Evolutionary conservation across 2,329 filamentous ascomycete genomes (phyloP).

Genomic region (Trichoderma citrinoviride): DNA sequence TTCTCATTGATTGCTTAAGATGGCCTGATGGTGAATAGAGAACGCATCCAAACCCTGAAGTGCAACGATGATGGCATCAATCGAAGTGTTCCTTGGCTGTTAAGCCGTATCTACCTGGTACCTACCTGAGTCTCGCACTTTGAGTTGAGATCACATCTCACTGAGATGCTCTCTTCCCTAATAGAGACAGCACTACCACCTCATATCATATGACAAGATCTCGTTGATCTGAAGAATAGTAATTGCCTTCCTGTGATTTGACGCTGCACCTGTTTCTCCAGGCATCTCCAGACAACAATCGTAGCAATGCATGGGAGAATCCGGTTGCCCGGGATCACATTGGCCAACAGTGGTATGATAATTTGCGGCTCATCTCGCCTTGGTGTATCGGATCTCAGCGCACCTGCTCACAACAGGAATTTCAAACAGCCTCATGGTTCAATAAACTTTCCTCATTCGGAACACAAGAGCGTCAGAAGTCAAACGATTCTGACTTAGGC

Average conservation of each 20-base stretch:
- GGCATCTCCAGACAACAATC: background rate
- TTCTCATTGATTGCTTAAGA: background rate
- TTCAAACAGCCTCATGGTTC: background rate
- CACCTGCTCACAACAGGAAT: slow-evolving; percentile 11
- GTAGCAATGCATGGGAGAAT: background rate
- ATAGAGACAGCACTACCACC: background rate
- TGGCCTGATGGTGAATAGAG: background rate
- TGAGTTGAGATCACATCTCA: too few species aligned
- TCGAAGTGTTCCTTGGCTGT: background rate
- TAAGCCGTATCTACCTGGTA: too few species aligned
- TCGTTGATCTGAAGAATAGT: background rate
- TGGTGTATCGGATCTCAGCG: background rate
- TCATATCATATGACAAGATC: background rate
- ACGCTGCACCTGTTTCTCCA: background rate
- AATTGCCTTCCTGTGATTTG: background rate
- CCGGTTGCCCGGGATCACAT: background rate
- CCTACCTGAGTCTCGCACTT: too few species aligned
- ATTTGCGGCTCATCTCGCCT: background rate
- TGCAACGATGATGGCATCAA: background rate
- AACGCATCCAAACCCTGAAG: background rate
- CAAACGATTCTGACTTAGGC: background rate
- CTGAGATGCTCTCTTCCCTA: background rate
- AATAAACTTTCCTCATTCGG: background rate
- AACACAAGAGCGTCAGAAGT: background rate
- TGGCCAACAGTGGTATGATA: slow-evolving; percentile 3